Evolutionary conservation across 2,329 filamentous ascomycete genomes (phyloP), one percentile per base, ranked within the genome.

Genomic region (Fusarium newnesense): DNA sequence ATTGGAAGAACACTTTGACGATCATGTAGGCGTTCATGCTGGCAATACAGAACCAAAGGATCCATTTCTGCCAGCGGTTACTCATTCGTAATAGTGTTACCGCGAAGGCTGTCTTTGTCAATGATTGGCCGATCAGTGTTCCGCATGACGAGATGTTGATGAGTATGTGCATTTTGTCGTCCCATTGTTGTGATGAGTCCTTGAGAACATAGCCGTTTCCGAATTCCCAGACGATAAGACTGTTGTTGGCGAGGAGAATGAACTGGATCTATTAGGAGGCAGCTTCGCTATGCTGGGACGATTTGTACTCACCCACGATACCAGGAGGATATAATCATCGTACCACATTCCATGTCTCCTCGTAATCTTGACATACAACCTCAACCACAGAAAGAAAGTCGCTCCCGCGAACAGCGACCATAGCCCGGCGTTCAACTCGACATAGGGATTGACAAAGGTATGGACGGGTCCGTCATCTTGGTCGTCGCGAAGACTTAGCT

Each of bases 141-240:
- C 80, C 80, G 70, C 80, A 82, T 4, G 81, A 82, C 6, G 81
- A 81, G 18, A 81, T 77, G 69, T 84, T 86, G 80, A 88, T 87
- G 62, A 88, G 70, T 49, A 87, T 87, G 74, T 86, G 85, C 86
- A 87, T 87, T 60, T 82, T 83, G 69, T 87, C 85, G 65, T 85
- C 83, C 86, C 86, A 88, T 24, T 79, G 74, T n/a, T 84, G 76
- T 2, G 80, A 76, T 9, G 80, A 80, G 68, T 80, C 71, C 34
- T 80, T 60, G 40, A 81, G 77, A 3, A 86, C 82, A 68, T 87
- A 87, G 57, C 85, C 86, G 12, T 83, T 87, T 11, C 83, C 84
- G 63, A 85, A 88, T 65, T 87, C 79, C 53, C 83, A 70, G 3
- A 84, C 76, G 60, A 87, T 87, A 21, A 87, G 73, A 53, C 77